Evolutionary conservation across 192 early-diverging fungal species (phyloP).

Genomic region (Helicostylum pulchrum): DNA sequence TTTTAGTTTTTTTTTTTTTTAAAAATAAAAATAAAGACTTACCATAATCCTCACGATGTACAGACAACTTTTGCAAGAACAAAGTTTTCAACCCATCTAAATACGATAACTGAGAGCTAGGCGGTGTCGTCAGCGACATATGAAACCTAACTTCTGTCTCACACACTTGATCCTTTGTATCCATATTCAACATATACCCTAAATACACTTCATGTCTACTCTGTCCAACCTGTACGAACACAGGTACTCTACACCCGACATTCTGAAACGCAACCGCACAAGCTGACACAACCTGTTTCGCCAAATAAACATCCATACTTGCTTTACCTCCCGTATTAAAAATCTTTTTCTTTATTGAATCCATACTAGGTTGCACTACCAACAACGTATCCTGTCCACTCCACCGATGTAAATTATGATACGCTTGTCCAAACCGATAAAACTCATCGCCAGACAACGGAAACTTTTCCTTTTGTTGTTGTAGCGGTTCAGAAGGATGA

Average conservation of each 20-base stretch:
- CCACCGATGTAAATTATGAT: slow-evolving; percentile 69
- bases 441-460: not conserved
- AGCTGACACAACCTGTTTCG: slow-evolving; percentile 62
- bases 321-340: slow-evolving; percentile 21
- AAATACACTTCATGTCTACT: slow-evolving; percentile 11
- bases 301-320: slow-evolving; percentile 52
- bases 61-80: slow-evolving; percentile 37
- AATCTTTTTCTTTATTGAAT: slow-evolving; percentile 21
- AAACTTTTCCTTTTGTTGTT: not conserved
- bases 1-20: slow-evolving; percentile 8
- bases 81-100: slow-evolving; percentile 37
- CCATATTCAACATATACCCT: slow-evolving; percentile 22
- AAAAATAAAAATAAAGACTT: not conserved
- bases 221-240: slow-evolving; percentile 27
- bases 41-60: slow-evolving; percentile 32
- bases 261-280: slow-evolving; percentile 67
- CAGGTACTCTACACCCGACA: slow-evolving; percentile 49
- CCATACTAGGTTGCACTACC: slow-evolving; percentile 36
- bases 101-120: slow-evolving; percentile 30
- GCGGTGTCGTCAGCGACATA: slow-evolving; percentile 33
- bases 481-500: slow-evolving; percentile 16
- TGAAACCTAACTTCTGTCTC: slow-evolving; percentile 42
- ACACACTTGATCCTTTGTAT: not conserved
- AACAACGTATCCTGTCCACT: slow-evolving; percentile 56
- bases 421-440: not conserved